Evolutionary conservation across 768 basidiomycete genomes (phyloP).

Genomic region (Serpula lacrymans): DNA sequence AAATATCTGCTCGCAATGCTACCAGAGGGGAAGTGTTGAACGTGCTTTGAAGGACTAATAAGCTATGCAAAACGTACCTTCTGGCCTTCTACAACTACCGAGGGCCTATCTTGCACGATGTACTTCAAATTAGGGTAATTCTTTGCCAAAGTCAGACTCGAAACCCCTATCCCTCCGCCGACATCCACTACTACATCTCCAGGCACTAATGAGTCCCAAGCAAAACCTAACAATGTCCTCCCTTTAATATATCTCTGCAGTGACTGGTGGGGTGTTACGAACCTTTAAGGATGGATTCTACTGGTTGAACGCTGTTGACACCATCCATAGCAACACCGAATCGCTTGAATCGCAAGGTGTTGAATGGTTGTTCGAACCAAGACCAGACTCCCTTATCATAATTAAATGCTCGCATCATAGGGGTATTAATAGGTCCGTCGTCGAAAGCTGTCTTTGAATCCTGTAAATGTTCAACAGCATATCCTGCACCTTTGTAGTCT

Average conservation of each 20-base stretch:
- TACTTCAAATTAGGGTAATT: conserved; percentile 19
- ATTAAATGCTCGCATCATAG: conserved; percentile 17
- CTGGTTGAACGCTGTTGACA: conserved; percentile 2
- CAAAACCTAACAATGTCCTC: conserved; percentile 19
- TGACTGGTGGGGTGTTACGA: too few species aligned
- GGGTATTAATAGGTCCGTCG: conserved; percentile 12
- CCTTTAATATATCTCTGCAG: conserved; percentile 9
- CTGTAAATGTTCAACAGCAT: conserved; percentile 17
- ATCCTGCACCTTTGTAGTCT: conserved; percentile 13
- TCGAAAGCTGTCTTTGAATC: conserved; percentile 5
- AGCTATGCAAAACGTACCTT: too few species aligned
- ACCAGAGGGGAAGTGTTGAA: too few species aligned
- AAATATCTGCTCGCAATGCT: neutral
- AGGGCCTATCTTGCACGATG: conserved; percentile 27
- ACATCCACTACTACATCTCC: conserved; percentile 31
- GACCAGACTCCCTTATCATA: conserved; percentile 15
- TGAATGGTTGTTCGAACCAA: conserved; percentile 20
- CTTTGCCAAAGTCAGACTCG: conserved; percentile 18
- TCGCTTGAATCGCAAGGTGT: conserved; percentile 12
- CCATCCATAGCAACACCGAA: conserved; percentile 23
- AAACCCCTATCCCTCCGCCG: conserved; percentile 27
- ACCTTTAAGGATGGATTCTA: conserved; percentile 3
- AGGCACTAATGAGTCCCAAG: conserved; percentile 17
- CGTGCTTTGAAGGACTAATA: too few species aligned
- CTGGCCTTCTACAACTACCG: conserved; percentile 19